Conservation (phyloP, 1,139 yeast species). For the Taiozyma sp. region DNA sequence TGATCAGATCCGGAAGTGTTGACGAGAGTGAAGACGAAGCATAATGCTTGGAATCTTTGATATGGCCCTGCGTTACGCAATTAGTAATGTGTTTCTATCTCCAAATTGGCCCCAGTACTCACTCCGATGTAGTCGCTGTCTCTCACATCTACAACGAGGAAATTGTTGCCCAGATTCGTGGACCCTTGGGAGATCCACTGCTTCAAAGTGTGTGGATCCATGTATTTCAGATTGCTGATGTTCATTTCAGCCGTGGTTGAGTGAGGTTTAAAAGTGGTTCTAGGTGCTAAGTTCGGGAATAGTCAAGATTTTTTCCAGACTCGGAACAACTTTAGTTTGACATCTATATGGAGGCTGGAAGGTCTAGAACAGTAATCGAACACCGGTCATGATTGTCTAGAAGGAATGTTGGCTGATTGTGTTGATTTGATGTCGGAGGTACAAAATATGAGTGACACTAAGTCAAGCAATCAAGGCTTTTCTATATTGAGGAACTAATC, state of each 20-base stretch:
- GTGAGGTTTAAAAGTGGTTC: neutral
- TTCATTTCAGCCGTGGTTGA: neutral
- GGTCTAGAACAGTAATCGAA: neutral
- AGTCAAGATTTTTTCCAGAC: too few species aligned
- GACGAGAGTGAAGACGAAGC: conserved; percentile 50
- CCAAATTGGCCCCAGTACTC: conserved; percentile 22
- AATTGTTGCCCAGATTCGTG: conserved; percentile 34
- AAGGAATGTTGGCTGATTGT: too few species aligned
- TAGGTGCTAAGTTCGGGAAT: too few species aligned
- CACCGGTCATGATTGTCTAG: too few species aligned
- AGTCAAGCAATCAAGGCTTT: neutral
- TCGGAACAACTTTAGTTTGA: too few species aligned
- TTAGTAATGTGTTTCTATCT: neutral
- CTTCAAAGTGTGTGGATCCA: conserved; percentile 41
- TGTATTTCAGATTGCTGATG: conserved; percentile 25
- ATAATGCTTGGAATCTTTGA: conserved; percentile 54
- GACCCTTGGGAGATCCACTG: conserved; percentile 41
- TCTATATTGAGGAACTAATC: neutral
- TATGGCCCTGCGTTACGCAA: conserved; percentile 50
- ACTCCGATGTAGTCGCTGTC: conserved; percentile 72
- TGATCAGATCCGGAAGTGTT: conserved; percentile 39
- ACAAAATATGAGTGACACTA: too few species aligned
- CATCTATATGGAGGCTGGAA: too few species aligned
- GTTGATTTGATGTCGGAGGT: too few species aligned
- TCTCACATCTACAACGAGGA: conserved; percentile 80